These are phyloP conservation scores for Microthlaspi erraticum DNA, from an alignment of 345 rosid genomes.

Conservation along the genomic window DNA sequence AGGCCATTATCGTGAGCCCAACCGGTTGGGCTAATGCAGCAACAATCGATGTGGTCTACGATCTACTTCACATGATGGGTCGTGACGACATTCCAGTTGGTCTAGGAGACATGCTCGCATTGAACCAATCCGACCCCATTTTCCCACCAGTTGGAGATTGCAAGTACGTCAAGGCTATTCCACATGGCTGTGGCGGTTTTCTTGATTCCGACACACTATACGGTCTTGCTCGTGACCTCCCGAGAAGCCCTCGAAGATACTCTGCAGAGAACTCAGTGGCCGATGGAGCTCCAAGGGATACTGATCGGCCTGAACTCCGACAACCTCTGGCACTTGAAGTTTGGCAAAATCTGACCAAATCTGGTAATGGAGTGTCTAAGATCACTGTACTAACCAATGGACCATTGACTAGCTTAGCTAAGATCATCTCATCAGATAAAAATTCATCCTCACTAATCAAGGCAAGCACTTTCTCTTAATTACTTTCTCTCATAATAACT, in stretches of 20 bases:
- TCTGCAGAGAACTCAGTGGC: slow-evolving; percentile 70
- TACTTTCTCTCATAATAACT: not conserved
- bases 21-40: slow-evolving; percentile 98
- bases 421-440: slow-evolving; percentile 52
- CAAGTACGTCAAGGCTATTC: slow-evolving; percentile 71
- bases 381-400: slow-evolving; percentile 78
- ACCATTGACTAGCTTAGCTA: slow-evolving; percentile 82
- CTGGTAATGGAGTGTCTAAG: slow-evolving; percentile 56
- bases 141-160: slow-evolving; percentile 70
- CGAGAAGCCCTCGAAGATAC: slow-evolving; percentile 82
- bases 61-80: slow-evolving; percentile 96
- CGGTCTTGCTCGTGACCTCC: slow-evolving; percentile 81
- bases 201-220: slow-evolving; percentile 89
- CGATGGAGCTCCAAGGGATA: slow-evolving; percentile 68
- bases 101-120: slow-evolving; percentile 67
- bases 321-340: slow-evolving; percentile 78
- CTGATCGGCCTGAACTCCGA: slow-evolving; percentile 66
- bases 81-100: slow-evolving; percentile 91
- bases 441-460: slow-evolving; percentile 53
- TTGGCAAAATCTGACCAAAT: slow-evolving; percentile 56
- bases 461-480: slow-evolving; percentile 45
- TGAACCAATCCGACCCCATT: slow-evolving; percentile 66
- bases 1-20: slow-evolving; percentile 89
- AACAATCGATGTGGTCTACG: slow-evolving; percentile 78
- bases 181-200: slow-evolving; percentile 86